phyloP scores from a whole-genome alignment of 495 filamentous ascomycete genomes.

The Saxophila tyrrhenica region DNA sequence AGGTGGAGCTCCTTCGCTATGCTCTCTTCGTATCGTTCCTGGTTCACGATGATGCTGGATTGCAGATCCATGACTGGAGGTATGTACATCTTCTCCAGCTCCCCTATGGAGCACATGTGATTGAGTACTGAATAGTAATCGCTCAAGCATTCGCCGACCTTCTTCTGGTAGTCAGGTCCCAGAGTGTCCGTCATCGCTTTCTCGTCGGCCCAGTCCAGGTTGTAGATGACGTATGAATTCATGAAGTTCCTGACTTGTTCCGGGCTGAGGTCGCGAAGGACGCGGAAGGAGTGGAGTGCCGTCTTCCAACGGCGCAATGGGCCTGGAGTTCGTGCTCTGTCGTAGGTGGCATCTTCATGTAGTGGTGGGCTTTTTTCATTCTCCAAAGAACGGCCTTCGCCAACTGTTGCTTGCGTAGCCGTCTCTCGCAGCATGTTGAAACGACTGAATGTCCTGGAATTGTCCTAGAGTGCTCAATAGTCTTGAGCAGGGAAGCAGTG shows the following conservation, averaged over 20 bases:
- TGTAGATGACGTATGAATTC: conserved; percentile 56
- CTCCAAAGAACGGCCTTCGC: not conserved
- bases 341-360: not conserved
- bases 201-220: conserved; percentile 52
- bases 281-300: conserved; percentile 6
- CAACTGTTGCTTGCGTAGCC: not conserved
- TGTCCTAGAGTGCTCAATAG: too few relatives aligned
- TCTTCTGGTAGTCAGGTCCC: conserved; percentile 47
- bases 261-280: conserved; percentile 42
- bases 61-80: conserved; percentile 50
- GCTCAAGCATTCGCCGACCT: conserved; percentile 48
- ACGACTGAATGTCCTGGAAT: not conserved
- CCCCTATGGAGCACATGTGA: conserved; percentile 53
- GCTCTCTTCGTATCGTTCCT: conserved; percentile 50
- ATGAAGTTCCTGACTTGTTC: conserved; percentile 54
- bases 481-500: too few relatives aligned
- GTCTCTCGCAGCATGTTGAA: not conserved
- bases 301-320: conserved; percentile 6
- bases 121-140: conserved; percentile 54
- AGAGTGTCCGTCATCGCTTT: conserved; percentile 44
- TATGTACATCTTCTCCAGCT: conserved; percentile 61
- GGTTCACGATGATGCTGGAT: conserved; percentile 34
- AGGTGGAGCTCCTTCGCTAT: conserved; percentile 44
- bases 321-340: not conserved
- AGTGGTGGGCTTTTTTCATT: not conserved